Conservation (phyloP, 805 yeast genomes). For the Zygotorulaspora sp. region DNA sequence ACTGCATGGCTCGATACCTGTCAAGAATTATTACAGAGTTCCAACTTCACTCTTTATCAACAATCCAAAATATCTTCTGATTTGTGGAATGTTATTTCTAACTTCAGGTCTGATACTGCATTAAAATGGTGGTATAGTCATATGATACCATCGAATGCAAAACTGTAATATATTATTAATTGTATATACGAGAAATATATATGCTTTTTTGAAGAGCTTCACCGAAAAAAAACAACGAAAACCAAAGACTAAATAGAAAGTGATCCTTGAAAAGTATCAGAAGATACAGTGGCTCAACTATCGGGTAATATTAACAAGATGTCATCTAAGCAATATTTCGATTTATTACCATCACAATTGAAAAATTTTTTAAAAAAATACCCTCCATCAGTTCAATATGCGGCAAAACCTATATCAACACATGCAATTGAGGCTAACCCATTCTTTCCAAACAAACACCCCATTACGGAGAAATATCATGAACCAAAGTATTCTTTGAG, state of each 20-base stretch:
- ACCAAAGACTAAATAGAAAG: no score
- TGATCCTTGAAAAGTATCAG: no score
- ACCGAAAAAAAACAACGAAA: no score
- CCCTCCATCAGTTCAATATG: conserved; percentile 72
- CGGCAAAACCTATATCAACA: conserved; percentile 59
- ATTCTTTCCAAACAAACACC: conserved; percentile 78
- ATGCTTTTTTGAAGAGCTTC: no score
- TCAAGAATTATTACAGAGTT: conserved; percentile 14
- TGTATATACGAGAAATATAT: no score
- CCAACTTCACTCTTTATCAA: conserved; percentile 7
- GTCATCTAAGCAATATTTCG: conserved; percentile 38
- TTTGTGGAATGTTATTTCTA: conserved; percentile 24
- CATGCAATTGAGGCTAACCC: conserved; percentile 76
- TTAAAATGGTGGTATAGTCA: conserved; percentile 31
- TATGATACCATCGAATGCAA: conserved; percentile 6
- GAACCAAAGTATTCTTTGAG: conserved; percentile 74
- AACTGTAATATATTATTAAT: no score
- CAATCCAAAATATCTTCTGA: conserved; percentile 12
- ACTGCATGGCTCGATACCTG: conserved; percentile 28
- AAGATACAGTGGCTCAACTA: no score
- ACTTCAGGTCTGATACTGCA: conserved; percentile 17
- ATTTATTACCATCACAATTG: conserved; percentile 62
- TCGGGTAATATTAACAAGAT: conserved; percentile 12
- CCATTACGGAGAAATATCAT: conserved; percentile 72
- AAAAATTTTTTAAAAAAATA: conserved; percentile 71